Evolutionary conservation across 768 basidiomycete species (phyloP).

Genomic region (Podaxis pistillaris): DNA sequence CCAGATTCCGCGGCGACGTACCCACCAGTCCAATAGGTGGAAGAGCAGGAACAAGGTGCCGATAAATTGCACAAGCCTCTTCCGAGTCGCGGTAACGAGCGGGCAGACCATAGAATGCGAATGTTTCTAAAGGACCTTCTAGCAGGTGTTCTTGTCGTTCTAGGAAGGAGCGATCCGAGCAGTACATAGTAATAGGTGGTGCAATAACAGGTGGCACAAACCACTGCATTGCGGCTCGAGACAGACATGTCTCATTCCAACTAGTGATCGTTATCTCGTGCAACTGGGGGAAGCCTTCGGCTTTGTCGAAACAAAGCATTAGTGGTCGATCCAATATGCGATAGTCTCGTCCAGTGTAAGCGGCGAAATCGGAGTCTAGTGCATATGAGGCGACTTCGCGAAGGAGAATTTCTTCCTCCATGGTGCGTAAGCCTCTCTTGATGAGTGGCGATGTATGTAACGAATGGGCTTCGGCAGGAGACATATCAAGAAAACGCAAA

Average conservation of each 20-base stretch:
- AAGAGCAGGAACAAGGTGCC: conserved; percentile 54
- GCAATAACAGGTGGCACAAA: conserved; percentile 84
- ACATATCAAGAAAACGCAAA: conserved; percentile 62
- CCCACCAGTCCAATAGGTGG: conserved; percentile 67
- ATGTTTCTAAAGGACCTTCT: conserved; percentile 71
- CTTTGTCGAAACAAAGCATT: conserved; percentile 30
- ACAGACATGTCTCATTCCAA: conserved; percentile 80
- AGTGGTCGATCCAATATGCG: conserved; percentile 32
- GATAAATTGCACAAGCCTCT: conserved; percentile 44
- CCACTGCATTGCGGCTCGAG: conserved; percentile 78
- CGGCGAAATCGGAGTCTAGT: conserved; percentile 49
- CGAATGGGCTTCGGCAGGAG: conserved; percentile 63
- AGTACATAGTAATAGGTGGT: conserved; percentile 73
- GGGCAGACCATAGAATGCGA: conserved; percentile 85
- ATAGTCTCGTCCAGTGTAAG: conserved; percentile 31
- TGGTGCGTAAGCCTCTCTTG: conserved; percentile 47
- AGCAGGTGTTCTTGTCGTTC: conserved; percentile 61
- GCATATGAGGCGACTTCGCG: conserved; percentile 39
- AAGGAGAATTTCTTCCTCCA: conserved; percentile 41
- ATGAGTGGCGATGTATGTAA: conserved; percentile 63
- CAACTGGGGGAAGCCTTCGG: conserved; percentile 51
- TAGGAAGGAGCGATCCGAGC: conserved; percentile 74
- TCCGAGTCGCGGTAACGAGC: conserved; percentile 60
- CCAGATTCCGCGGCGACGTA: conserved; percentile 65
- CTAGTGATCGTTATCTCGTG: conserved; percentile 54